Conservation (phyloP, 805 yeast species). For the Myxozyma monticola region DNA sequence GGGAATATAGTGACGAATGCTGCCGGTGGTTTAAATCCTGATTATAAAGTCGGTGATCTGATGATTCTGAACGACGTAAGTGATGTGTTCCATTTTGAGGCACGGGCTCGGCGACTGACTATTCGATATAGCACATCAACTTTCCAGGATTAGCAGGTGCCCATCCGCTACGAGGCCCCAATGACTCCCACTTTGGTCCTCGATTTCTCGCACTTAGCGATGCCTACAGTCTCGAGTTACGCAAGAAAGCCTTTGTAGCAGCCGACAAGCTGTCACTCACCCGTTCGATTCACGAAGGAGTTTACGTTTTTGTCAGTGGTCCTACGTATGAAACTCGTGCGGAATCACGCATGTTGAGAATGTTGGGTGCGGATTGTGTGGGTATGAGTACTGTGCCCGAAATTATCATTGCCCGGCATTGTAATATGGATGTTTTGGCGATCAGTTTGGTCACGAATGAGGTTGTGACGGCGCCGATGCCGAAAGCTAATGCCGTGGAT, state of each 20-base stretch:
- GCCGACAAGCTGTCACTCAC: constrained; percentile 50
- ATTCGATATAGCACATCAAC: constrained; percentile 59
- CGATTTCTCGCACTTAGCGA: constrained; percentile 86
- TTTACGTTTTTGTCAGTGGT: constrained; percentile 81
- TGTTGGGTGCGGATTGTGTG: constrained; percentile 86
- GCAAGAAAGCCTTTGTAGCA: constrained; percentile 59
- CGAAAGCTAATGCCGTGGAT: constrained; percentile 34
- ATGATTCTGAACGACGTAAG: constrained; percentile 75
- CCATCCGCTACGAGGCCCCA: constrained; percentile 87
- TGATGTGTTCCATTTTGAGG: background rate
- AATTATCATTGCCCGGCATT: constrained; percentile 87
- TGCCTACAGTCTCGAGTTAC: constrained; percentile 76
- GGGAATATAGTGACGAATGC: constrained; percentile 67
- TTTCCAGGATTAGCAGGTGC: constrained; percentile 87
- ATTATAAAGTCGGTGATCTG: constrained; percentile 76
- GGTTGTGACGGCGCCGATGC: constrained; percentile 60
- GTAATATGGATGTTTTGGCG: constrained; percentile 79
- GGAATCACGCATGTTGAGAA: constrained; percentile 72
- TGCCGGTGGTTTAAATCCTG: constrained; percentile 80
- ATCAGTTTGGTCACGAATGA: constrained; percentile 83
- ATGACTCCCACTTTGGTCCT: constrained; percentile 76
- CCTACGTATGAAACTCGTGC: constrained; percentile 94
- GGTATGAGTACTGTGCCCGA: constrained; percentile 99
- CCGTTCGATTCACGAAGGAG: constrained; percentile 80
- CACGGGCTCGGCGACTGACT: background rate